Evolutionary conservation across 2,329 filamentous ascomycete species (phyloP).

Genomic region (Didymella lethalis): DNA sequence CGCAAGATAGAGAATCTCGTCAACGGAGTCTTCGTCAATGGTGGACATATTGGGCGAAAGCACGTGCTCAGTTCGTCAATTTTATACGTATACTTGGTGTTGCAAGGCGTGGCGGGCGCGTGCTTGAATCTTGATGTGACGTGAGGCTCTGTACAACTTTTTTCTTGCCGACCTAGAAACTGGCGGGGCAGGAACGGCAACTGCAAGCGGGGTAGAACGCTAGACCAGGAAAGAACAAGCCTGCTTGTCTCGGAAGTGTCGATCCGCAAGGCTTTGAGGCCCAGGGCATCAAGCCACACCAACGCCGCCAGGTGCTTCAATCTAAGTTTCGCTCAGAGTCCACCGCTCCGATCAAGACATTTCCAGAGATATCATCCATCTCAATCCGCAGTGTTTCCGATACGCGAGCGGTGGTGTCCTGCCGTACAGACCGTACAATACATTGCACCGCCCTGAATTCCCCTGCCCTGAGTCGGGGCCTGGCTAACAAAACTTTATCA

Average conservation of each 20-base stretch:
- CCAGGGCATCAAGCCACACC: not conserved
- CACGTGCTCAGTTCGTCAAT: not conserved
- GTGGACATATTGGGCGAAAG: conserved; percentile 30
- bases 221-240: not conserved
- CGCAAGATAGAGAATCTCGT: conserved; percentile 89
- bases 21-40: conserved; percentile 75
- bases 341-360: not conserved
- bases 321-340: not conserved
- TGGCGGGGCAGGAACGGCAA: conserved; percentile 13
- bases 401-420: not conserved
- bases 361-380: not conserved
- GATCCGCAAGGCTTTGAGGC: not conserved
- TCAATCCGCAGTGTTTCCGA: not conserved
- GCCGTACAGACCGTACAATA: not conserved
- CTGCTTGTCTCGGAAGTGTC: conserved; percentile 8
- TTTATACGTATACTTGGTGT: not conserved
- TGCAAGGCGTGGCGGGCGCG: conserved; percentile 4
- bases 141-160: conserved; percentile 22
- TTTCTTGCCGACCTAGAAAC: conserved; percentile 7
- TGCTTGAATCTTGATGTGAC: conserved; percentile 16
- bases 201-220: conserved; percentile 1
- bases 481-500: not conserved
- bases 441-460: not conserved
- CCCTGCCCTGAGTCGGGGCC: not conserved
- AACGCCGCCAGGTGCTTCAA: conserved; percentile 1